Evolutionary conservation across 257 asterid genomes (phyloP).

Genomic region (Solanum medicagineum): DNA sequence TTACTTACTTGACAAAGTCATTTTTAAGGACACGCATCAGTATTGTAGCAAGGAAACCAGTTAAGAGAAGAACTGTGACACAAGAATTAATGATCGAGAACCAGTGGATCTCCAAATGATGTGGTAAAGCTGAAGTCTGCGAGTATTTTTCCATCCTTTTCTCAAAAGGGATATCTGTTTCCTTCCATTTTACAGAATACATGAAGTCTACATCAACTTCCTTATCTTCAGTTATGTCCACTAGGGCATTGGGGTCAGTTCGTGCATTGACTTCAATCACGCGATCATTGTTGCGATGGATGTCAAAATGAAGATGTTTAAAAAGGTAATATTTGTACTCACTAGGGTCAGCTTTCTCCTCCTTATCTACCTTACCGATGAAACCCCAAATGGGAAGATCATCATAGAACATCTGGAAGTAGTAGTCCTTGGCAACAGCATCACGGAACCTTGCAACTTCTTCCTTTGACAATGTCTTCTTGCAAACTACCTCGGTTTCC

Average conservation of each 20-base stretch:
- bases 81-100: constrained; percentile 23
- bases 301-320: constrained; percentile 10
- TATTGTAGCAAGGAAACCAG: constrained; percentile 20
- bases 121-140: constrained; percentile 16
- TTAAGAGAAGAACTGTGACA: constrained; percentile 18
- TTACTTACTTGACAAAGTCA: constrained; percentile 18
- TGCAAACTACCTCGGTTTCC: constrained; percentile 2
- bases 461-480: neutral
- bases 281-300: constrained; percentile 3
- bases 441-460: constrained; percentile 10
- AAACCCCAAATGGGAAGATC: constrained; percentile 13
- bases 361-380: constrained; percentile 4
- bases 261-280: constrained; percentile 10
- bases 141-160: constrained; percentile 24
- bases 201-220: constrained; percentile 19
- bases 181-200: constrained; percentile 25
- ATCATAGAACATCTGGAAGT: constrained; percentile 7
- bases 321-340: constrained; percentile 9
- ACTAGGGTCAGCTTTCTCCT: constrained; percentile 4
- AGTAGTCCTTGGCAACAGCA: constrained; percentile 9
- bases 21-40: constrained; percentile 20
- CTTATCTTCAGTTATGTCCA: constrained; percentile 18
- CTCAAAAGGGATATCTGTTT: constrained; percentile 13
- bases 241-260: constrained; percentile 6
- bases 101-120: constrained; percentile 23